Conservation (phyloP, 228 moss, liverwort and hornwort species). For the Sphagnum fallax region DNA sequence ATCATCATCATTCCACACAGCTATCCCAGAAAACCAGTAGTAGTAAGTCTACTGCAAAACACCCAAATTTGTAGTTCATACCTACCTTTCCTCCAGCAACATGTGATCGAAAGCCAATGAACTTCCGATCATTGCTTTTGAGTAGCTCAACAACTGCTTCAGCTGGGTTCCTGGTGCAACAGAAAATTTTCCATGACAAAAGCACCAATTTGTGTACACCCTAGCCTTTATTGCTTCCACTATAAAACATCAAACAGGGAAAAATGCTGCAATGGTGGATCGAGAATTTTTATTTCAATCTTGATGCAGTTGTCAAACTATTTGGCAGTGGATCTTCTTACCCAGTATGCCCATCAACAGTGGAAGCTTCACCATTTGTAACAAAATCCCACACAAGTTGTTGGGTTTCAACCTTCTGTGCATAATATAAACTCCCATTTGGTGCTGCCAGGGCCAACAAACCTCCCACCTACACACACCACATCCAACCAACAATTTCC, state of each 20-base stretch:
- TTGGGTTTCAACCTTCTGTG: not conserved
- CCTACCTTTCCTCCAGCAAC: conserved; percentile 6
- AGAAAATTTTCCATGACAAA: not conserved
- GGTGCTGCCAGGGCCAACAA: conserved; percentile 2
- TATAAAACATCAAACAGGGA: no score
- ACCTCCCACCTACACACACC: not conserved
- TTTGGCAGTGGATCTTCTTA: not conserved
- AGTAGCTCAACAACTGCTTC: conserved; percentile 6
- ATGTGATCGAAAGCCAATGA: conserved; percentile 6
- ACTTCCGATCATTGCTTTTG: conserved; percentile 9
- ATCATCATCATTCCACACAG: not conserved
- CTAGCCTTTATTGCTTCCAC: no score
- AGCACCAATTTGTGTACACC: no score
- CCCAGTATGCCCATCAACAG: not conserved
- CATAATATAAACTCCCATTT: not conserved
- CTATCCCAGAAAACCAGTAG: not conserved
- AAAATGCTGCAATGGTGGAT: no score
- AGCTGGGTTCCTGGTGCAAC: not conserved
- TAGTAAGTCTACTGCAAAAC: not conserved
- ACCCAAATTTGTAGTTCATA: not conserved
- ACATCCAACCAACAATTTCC: not conserved
- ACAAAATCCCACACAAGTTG: not conserved
- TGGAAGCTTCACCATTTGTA: conserved; percentile 4
- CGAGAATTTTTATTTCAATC: no score
- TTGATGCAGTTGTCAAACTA: no score